Base-by-base conservation (phyloP, 345 rosid genomes). In the Pugionium dolabratum region DNA sequence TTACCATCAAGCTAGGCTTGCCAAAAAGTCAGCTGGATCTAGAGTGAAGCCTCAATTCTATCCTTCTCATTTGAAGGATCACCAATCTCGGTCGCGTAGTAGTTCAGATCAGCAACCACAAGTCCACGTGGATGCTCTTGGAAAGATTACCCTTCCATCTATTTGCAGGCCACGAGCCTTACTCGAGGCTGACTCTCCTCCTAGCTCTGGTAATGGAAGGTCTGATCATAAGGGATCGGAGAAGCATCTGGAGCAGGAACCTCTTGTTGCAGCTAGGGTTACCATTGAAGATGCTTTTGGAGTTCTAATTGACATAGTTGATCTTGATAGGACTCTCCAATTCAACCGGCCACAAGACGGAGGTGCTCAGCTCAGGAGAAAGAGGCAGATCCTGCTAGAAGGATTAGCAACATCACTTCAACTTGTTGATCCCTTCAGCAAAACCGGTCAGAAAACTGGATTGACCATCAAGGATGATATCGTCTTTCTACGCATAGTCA, bases 251-350 rank as follows among this genome's bases (percentile, higher is more conserved):
- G 99, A 94, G 61, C 83, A 85, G 70, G 99, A 94, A 55, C 99
- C 99, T 35, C 81, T 94, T 82, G 89, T 94, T 75, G 99, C 99
- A 11, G 99, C 99, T 62, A 86, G 99, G 37, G 80, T 94, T 62
- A 83, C 96, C 28, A 76, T 91, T 40, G 99, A 94, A 80, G 99
- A 94, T 78, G 77, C 84, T 49, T 70, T 88, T 4, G 73, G 77
- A 35, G 77, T 88, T 73, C 92, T 94, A 54, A 84, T 88, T 27
- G 97, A 94, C 53, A 82, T 94, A 9, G 95, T 90, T 57, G 99
- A 94, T 78, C 81, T 90, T 48, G 96, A 94, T 43, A 79, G 97
- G 66, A 82, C 81, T 64, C 76, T 94, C 33, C 90, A 79, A 51
- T 80, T 64, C 37, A 81, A 85, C 78, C 82, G 85, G 63, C 84